phyloP scores from a whole-genome alignment of 1,139 yeast species.

The Pneumocystis canis region DNA sequence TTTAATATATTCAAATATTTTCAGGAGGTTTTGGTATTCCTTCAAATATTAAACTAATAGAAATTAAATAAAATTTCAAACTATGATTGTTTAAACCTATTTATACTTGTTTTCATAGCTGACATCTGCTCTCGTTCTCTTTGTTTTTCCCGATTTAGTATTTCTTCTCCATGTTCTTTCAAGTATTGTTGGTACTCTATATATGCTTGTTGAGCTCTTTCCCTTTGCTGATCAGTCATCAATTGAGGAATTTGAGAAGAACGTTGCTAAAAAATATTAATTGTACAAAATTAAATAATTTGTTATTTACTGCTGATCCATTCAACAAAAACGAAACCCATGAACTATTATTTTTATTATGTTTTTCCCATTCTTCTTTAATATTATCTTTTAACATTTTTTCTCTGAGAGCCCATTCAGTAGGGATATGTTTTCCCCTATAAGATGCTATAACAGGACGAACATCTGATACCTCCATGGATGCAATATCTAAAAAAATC shows the following conservation, averaged over 20 bases:
- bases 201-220: conserved; percentile 84
- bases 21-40: background rate
- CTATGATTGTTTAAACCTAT: background rate
- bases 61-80: background rate
- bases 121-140: conserved; percentile 45
- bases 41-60: background rate
- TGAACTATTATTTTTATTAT: conserved; percentile 9
- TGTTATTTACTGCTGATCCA: background rate
- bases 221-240: conserved; percentile 83
- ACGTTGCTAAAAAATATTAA: background rate
- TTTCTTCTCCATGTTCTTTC: conserved; percentile 77
- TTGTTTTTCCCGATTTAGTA: conserved; percentile 65
- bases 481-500: conserved; percentile 38
- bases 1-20: background rate
- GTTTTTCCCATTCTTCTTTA: conserved; percentile 48
- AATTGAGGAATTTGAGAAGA: conserved; percentile 42
- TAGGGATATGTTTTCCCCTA: conserved; percentile 45
- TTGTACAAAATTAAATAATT: background rate
- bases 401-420: conserved; percentile 77
- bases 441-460: conserved; percentile 74
- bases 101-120: conserved; percentile 1
- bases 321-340: background rate
- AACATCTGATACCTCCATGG: conserved; percentile 79
- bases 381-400: conserved; percentile 53
- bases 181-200: conserved; percentile 69